A percentile compares a stretch with the other conserved stretches of the same genome.
These are phyloP conservation scores for Apiospora kogelbergensis DNA, from an alignment of 2,329 filamentous ascomycete species.

Conservation along the genomic window DNA sequence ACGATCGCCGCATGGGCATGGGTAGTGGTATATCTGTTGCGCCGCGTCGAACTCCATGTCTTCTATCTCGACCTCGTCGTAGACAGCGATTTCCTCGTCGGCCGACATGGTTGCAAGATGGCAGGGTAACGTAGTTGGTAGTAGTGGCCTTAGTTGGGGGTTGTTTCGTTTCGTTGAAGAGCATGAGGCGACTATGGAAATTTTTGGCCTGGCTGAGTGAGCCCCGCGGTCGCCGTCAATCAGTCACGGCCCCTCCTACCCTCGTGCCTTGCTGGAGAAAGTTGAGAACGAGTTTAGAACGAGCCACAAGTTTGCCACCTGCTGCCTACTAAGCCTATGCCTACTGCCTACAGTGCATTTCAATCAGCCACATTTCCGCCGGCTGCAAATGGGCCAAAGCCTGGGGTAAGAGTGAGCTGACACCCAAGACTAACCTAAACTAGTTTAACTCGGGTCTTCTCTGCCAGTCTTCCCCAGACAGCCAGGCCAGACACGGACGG, in stretches of 20 bases:
- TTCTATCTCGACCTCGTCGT: constrained; percentile 98
- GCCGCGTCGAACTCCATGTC: constrained; percentile 90
- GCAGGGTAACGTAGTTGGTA: background rate
- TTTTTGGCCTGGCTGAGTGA: background rate
- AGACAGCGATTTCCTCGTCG: constrained; percentile 67
- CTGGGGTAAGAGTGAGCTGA: background rate
- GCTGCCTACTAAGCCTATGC: too few species aligned
- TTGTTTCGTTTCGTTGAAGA: background rate
- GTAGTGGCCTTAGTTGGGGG: background rate
- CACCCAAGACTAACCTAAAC: background rate
- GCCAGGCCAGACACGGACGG: too few species aligned
- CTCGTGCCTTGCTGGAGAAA: background rate
- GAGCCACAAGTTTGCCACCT: constrained; percentile 1
- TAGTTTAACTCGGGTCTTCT: background rate
- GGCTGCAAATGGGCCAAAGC: background rate
- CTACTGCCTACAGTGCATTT: too few species aligned
- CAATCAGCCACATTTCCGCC: background rate
- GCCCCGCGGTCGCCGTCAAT: constrained; percentile 1
- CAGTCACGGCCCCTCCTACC: background rate
- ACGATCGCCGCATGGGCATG: constrained; percentile 93
- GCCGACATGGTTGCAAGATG: constrained; percentile 54
- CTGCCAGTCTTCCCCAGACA: constrained; percentile 4
- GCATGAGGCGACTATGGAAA: background rate
- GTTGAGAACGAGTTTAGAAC: background rate
- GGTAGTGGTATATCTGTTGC: constrained; percentile 90